phyloP scores from a whole-genome alignment of 2,329 filamentous ascomycete genomes.

The Fonsecaea nubica region DNA sequence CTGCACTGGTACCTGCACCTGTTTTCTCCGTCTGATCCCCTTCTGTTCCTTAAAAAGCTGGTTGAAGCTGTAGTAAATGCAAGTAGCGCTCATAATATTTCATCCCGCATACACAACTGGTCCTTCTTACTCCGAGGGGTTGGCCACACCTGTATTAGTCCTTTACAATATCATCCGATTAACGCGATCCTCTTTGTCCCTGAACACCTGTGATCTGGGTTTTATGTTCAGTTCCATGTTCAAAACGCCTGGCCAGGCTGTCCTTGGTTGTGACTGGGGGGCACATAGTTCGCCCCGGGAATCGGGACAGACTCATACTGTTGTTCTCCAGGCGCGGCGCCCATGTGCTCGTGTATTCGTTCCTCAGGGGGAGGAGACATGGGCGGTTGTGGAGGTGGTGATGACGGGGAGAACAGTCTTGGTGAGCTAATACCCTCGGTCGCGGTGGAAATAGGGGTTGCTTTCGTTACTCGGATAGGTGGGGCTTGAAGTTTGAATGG shows the following conservation, averaged over 20 bases:
- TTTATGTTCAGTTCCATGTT: constrained; percentile 3
- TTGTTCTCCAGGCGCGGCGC: constrained; percentile 77
- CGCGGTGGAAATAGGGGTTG: constrained; percentile 71
- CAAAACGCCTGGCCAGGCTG: constrained; percentile 32
- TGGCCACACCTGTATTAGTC: not conserved
- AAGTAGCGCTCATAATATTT: constrained; percentile 2
- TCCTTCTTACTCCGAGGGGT: not conserved
- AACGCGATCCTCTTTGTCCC: not conserved
- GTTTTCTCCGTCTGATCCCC: not conserved
- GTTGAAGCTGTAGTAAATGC: not conserved
- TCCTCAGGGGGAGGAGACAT: constrained; percentile 48
- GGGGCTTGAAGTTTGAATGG: constrained; percentile 89
- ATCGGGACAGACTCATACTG: constrained; percentile 87
- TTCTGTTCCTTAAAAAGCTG: not conserved
- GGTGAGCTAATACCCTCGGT: constrained; percentile 70
- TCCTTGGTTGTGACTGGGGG: constrained; percentile 37
- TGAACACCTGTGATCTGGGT: not conserved
- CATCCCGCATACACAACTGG: not conserved
- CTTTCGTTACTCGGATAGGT: constrained; percentile 76
- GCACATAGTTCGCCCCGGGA: constrained; percentile 75
- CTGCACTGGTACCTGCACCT: not conserved
- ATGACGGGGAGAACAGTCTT: constrained; percentile 51
- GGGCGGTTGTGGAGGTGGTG: constrained; percentile 43
- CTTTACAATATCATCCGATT: constrained; percentile 4
- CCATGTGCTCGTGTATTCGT: constrained; percentile 68